Evolutionary conservation across 1,284 basidiomycete genomes (phyloP), one percentile per base, ranked within the genome.

Genomic region (Wolfiporia cocos): DNA sequence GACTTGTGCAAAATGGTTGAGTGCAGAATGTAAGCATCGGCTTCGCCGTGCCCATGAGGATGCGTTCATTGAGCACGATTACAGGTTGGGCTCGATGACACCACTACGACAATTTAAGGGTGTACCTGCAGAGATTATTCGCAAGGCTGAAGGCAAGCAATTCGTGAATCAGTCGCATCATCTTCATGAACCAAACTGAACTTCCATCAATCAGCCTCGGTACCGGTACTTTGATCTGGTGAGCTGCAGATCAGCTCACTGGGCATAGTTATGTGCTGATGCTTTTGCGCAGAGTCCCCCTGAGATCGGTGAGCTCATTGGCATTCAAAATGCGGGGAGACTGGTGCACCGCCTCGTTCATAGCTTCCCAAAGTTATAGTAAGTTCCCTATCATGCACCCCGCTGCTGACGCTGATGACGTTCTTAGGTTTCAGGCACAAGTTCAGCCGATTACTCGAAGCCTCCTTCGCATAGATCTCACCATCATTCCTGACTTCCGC

Each of bases 1-100:
- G 89, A 95, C 52, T 70, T 99, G 47, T 99, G 95, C 71, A 98
- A 99, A 71, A 98, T 98, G 94, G 90, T 87, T 4, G 92, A 94
- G 60, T 79, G 86, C 52, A 67, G 86, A 47, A 92, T 94, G 91
- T 81, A 41, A 57, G 78, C 60, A 14, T 12, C 15, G 2, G 20
- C 26, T 14, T 9, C 19, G 17, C 31, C 17, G 21, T 26, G 37
- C 22, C 9, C 6, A 18, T 22, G 3, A 21, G 49, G 30, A 33
- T n/a, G n/a, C n/a, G n/a, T n/a, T 45, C 0, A 39, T 38, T 48
- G 26, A 28, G 37, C 18, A n/a, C 33, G 40, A 32, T 10, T 43
- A 41, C 50, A 90, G 84, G 77, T 99, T 95, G 95, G 85, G 85
- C 35, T 92, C 92, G 0, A 99, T 99, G 94, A 94, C 93, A 0